phyloP scores from a whole-genome alignment of 2,329 filamentous ascomycete species.

The Monosporascus ibericus region DNA sequence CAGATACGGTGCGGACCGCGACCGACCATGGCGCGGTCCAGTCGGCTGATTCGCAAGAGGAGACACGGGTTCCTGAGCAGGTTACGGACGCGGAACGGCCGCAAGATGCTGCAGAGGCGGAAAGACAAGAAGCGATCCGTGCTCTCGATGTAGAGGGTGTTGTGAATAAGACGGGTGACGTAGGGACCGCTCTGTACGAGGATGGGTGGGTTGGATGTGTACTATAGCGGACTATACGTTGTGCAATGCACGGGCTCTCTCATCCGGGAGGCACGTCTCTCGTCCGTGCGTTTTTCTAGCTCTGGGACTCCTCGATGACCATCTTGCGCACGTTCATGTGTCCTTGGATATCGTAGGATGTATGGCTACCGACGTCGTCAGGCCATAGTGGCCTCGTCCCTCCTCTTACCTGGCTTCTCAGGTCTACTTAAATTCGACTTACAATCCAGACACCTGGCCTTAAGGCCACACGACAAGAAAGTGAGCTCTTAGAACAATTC shows the following conservation, averaged over 20 bases:
- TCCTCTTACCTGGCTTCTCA: no score
- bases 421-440: no score
- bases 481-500: no score
- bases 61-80: slow-evolving; percentile 52
- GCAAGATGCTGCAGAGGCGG: slow-evolving; percentile 47
- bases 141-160: slow-evolving; percentile 26
- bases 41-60: slow-evolving; percentile 52
- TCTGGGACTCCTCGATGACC: no score
- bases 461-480: no score
- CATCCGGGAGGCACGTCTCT: not conserved
- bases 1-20: slow-evolving; percentile 55
- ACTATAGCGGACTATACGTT: not conserved
- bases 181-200: not conserved
- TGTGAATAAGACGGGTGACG: slow-evolving; percentile 1
- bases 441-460: no score
- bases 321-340: no score
- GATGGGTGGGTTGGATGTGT: not conserved
- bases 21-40: slow-evolving; percentile 49
- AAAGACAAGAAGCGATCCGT: slow-evolving; percentile 45
- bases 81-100: slow-evolving; percentile 42
- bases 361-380: no score
- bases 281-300: not conserved
- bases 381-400: no score
- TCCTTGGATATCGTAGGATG: no score
- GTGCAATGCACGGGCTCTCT: not conserved